Evolutionary conservation across 768 basidiomycete genomes (phyloP), one percentile per base, ranked within the genome.

Genomic region (Tricholoma flavovirens): DNA sequence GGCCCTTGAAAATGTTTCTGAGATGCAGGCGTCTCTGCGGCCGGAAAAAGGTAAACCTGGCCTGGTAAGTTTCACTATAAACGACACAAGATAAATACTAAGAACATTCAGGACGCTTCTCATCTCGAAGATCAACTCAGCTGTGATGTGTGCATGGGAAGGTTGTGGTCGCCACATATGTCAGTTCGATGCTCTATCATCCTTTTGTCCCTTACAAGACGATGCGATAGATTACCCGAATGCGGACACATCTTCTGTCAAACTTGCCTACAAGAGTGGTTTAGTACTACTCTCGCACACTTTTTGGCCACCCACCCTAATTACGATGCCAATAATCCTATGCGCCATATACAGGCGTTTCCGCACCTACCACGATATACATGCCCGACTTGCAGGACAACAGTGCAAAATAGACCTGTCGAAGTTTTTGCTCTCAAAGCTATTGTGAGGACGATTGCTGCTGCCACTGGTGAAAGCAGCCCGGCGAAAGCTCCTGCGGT

Each of bases 221-320:
- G 19, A 35, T 22, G 24, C 52, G 33, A 8, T 61, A 89, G 87
- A 5, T 73, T 90, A 19, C 68, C 79, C 5, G 77, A 76, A 38
- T 90, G 88, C 54, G 88, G 88, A 2, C 88, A 90, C 67, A 79
- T 81, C 0, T 88, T 84, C 64, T 90, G 87, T 64, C 71, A 79
- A 58, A 66, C 66, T 5, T 90, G 87, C 60, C 73, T 90, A 7
- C 72, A 75, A 46, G 80, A 83, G 61, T 80, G 79, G 79, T 78
- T 80, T 46, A 64, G 66, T 52, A 78, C 79, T 2, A 76, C 70
- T 0, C 77, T 81, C 50, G 72, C 69, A 0, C 77, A 79, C 58
- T 81, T 86, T 58, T 70, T 80, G 60, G 65, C 69, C 5, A 59
- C 66, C 1, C 65, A 84, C 59, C 84, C 84, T 0, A 61, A 71